A percentile compares a stretch with the other conserved stretches of the same genome.
phyloP scores from a whole-genome alignment of 2,329 filamentous ascomycete species.

The Colletotrichum scovillei region DNA sequence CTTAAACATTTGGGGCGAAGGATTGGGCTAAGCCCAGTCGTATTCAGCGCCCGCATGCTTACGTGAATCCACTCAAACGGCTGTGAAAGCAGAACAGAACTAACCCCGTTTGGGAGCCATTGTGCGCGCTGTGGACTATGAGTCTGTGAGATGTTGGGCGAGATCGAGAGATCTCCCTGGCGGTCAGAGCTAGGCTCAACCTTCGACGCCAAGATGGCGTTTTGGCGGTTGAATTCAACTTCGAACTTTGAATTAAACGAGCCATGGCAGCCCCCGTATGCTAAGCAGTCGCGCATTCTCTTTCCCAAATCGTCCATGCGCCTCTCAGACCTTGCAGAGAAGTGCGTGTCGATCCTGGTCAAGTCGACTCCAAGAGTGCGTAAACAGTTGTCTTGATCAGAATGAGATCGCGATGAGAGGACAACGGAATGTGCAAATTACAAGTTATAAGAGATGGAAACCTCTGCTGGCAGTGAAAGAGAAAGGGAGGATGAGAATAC shows the following conservation, averaged over 20 bases:
- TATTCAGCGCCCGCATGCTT: not conserved
- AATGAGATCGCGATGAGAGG: not conserved
- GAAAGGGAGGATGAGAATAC: too few species aligned
- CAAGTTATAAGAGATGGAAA: not conserved
- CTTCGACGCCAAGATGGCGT: conserved; percentile 6
- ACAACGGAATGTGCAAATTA: not conserved
- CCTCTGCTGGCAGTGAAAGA: not conserved
- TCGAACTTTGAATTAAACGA: not conserved
- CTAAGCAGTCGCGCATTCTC: not conserved
- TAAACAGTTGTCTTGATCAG: not conserved
- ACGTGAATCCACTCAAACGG: not conserved
- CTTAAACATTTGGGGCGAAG: not conserved
- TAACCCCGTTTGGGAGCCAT: conserved; percentile 19
- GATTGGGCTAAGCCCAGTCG: not conserved
- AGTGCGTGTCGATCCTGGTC: not conserved
- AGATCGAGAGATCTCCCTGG: not conserved
- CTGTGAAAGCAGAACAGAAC: not conserved
- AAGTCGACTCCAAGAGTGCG: not conserved
- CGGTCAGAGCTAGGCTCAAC: not conserved
- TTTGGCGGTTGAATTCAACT: not conserved
- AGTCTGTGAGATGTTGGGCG: not conserved
- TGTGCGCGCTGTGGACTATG: conserved; percentile 15
- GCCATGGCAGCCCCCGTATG: not conserved
- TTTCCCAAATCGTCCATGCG: not conserved
- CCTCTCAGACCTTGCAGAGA: not conserved